These are phyloP conservation scores for Zangia roseola DNA, from an alignment of 768 basidiomycete genomes.

Conservation along the genomic window DNA sequence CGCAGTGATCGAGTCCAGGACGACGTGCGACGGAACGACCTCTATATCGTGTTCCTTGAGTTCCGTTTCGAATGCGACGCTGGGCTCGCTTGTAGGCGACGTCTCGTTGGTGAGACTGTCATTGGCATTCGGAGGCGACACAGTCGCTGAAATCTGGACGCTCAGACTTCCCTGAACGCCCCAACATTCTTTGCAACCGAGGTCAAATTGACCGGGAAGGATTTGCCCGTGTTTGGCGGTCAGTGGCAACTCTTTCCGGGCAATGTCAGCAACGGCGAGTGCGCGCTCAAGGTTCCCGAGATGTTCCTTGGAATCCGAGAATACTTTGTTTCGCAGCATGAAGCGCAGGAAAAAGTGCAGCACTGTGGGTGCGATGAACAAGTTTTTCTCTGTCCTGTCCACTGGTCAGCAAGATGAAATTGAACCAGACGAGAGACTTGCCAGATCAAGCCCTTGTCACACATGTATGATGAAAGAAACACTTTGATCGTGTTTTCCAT, in stretches of 20 bases:
- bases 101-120: not conserved
- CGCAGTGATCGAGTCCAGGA: slow-evolving; percentile 29
- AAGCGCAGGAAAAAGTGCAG: slow-evolving; percentile 47
- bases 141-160: slow-evolving; percentile 17
- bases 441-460: slow-evolving; percentile 67
- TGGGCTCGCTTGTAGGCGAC: not conserved
- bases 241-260: slow-evolving; percentile 41
- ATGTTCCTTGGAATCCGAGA: slow-evolving; percentile 31
- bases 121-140: not conserved
- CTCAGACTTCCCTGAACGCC: slow-evolving; percentile 39
- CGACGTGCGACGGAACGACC: slow-evolving; percentile 19
- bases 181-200: slow-evolving; percentile 50
- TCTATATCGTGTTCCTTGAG: slow-evolving; percentile 36
- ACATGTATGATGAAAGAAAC: slow-evolving; percentile 69
- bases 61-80: slow-evolving; percentile 36
- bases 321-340: slow-evolving; percentile 42
- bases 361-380: slow-evolving; percentile 42
- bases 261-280: slow-evolving; percentile 39
- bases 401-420: slow-evolving; percentile 5
- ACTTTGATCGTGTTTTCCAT: slow-evolving; percentile 59
- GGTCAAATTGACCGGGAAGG: slow-evolving; percentile 45
- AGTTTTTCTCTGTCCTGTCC: slow-evolving; percentile 42
- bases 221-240: slow-evolving; percentile 38
- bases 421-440: slow-evolving; percentile 23
- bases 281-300: slow-evolving; percentile 41